Conservation (phyloP, 257 asterid genomes). For the Solanum paucissectum region DNA sequence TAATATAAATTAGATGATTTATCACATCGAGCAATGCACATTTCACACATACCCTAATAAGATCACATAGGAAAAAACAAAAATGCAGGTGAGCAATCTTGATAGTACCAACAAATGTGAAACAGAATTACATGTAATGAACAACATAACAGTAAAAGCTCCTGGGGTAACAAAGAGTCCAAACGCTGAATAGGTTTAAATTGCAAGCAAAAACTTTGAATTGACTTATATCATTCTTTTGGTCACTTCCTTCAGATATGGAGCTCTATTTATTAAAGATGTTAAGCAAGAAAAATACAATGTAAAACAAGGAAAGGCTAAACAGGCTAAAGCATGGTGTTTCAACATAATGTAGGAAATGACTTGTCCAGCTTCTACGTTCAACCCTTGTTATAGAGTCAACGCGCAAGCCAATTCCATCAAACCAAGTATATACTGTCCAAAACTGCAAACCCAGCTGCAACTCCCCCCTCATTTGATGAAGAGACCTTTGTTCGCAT, state of each 20-base stretch:
- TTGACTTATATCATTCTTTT: not conserved
- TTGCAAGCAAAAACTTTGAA: not conserved
- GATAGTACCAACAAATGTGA: not conserved
- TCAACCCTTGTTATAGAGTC: not conserved
- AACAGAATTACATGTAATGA: not conserved
- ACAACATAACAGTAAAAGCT: not conserved
- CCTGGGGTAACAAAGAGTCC: not conserved
- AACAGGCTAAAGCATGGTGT: not conserved
- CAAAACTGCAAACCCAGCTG: conserved; percentile 89
- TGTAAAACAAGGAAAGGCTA: not conserved
- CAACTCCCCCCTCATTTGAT: conserved; percentile 95
- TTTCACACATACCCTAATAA: not conserved
- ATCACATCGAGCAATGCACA: not conserved
- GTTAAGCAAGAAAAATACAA: not conserved
- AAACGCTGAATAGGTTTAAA: not conserved
- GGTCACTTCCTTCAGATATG: not conserved
- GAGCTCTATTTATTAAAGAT: not conserved
- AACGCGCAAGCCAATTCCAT: not conserved
- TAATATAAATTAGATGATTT: not conserved
- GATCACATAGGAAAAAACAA: not conserved
- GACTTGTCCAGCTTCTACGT: not conserved
- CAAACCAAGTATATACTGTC: conserved; percentile 84
- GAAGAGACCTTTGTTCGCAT: conserved; percentile 96
- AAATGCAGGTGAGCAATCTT: not conserved
- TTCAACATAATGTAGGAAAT: not conserved